Base-by-base conservation (phyloP, 805 yeast genomes). In the Aciculoconidium aculeatum region DNA sequence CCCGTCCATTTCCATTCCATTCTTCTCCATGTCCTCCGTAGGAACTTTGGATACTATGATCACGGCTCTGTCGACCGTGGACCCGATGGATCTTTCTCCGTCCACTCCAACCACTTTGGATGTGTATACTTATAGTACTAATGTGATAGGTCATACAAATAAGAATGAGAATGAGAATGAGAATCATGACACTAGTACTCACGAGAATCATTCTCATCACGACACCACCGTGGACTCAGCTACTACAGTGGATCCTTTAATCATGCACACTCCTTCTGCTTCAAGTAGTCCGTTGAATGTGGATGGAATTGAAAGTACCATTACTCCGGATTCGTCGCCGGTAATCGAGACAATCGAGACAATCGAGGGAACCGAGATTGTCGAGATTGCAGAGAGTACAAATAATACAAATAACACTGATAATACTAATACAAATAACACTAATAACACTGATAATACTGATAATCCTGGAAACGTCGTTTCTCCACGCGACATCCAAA, bases 21-120 rank as follows among this genome's bases (percentile, higher is more conserved):
- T 7, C 18, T 11, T 25, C 18, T 9, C 17, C 18, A 36, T 36
- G 40, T 36, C 40, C 20, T 32, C 36, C 20, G 36, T 32, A 17
- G 40, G 34, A 15, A 36, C 40, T 17, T 28, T 36, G 19, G 36
- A 36, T 14, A 27, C 34, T 12, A 30, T 36, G 37, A 32, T 33
- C 21, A 30, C 37, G 9, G 40, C 40, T 13, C 27, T 31, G 23
- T 30, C 36, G 11, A 28, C 16, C 24, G 13, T 25, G 16, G 23
- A 18, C 8, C 13, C 24, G 11, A 18, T 12, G 22, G 5, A 15
- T 6, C 14, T 9, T 17, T 10, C 13, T 17, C 9, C 7, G 11
- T 11, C 16, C n/a, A 12, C 15, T 17, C 17, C 14, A 7, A 27
- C 17, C 18, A 15, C 23, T 10, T 9, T 23, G 7, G 15, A 15